Percentiles rank a stretch among this genome's conserved stretches.
Evolutionary conservation across 2,329 filamentous ascomycete genomes (phyloP).

Genomic region (Botryotinia calthae): DNA sequence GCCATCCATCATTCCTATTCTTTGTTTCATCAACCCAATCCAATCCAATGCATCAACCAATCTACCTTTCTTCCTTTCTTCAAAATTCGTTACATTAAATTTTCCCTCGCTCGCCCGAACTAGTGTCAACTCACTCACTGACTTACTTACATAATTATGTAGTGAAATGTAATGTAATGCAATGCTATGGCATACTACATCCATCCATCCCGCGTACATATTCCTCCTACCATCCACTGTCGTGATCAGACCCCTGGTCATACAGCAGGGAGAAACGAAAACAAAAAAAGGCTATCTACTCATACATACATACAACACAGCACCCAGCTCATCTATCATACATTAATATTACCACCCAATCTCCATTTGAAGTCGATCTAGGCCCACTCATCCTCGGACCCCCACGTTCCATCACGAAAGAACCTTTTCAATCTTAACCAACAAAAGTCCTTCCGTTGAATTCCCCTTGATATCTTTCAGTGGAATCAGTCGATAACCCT

Average conservation of each 20-base stretch:
- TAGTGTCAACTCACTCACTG: background rate
- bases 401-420: constrained; percentile 17
- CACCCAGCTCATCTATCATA: background rate
- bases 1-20: background rate
- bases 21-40: too few species aligned
- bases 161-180: background rate
- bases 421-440: constrained; percentile 70
- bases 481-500: constrained; percentile 75
- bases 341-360: background rate
- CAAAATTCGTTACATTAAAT: background rate
- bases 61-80: background rate
- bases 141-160: background rate
- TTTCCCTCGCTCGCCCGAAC: background rate
- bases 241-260: background rate
- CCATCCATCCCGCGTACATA: background rate
- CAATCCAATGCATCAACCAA: background rate
- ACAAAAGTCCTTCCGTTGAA: constrained; percentile 63
- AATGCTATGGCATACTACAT: background rate
- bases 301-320: background rate
- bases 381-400: background rate
- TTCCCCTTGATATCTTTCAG: constrained; percentile 68
- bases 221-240: background rate
- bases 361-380: background rate
- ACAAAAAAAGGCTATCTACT: background rate
- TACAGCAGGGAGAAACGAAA: background rate